Evolutionary conservation across 441 rosid species (phyloP).

Genomic region (Viola pubescens): DNA sequence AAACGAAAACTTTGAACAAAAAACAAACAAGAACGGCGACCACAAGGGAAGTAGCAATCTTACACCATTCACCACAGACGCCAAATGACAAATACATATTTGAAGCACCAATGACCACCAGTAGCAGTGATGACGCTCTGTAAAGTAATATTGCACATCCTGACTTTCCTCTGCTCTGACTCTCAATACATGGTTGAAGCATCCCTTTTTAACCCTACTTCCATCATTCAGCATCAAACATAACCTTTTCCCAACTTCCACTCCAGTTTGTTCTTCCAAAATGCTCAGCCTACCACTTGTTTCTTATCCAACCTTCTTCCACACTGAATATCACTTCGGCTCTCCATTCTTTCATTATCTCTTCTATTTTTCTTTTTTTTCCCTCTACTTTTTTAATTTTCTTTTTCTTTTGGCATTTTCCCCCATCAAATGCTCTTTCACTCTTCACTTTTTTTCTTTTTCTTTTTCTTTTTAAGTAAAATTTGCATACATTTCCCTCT

Average conservation of each 20-base stretch:
- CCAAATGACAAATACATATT: constrained; percentile 25
- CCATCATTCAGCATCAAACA: constrained; percentile 12
- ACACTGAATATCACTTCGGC: not conserved
- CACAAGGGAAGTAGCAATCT: constrained; percentile 30
- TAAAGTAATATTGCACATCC: constrained; percentile 25
- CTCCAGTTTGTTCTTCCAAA: not conserved
- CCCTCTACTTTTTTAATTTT: not conserved
- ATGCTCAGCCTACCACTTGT: constrained; percentile 3
- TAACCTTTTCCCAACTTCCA: constrained; percentile 10
- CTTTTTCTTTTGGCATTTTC: not conserved
- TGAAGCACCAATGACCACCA: constrained; percentile 32
- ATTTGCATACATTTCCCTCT: constrained; percentile 9
- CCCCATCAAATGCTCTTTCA: constrained; percentile 4
- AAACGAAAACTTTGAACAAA: constrained; percentile 3
- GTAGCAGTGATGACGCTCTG: constrained; percentile 37
- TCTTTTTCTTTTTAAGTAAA: constrained; percentile 4
- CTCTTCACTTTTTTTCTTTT: constrained; percentile 7
- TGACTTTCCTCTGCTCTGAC: constrained; percentile 27
- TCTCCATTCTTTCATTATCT: not conserved
- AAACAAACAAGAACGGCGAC: constrained; percentile 16
- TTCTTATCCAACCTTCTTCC: constrained; percentile 1
- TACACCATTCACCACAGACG: constrained; percentile 50
- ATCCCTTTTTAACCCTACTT: constrained; percentile 20
- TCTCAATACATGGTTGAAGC: constrained; percentile 23
- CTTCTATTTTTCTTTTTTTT: constrained; percentile 1